Evolutionary conservation across 345 rosid species (phyloP).

Genomic region (Rhizophora apiculata): DNA sequence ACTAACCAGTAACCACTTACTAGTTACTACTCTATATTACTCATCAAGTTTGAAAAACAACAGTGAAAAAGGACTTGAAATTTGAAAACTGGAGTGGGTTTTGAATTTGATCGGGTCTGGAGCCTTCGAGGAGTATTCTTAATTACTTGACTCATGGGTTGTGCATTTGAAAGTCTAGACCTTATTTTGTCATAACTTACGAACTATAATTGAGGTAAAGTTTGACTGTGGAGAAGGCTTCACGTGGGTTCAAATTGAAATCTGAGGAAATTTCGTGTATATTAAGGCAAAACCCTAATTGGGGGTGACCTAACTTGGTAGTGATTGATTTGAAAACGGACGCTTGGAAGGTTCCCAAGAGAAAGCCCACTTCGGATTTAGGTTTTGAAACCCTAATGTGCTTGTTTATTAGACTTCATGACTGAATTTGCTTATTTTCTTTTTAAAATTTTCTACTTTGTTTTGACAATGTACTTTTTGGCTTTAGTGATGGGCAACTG

Average conservation of each 20-base stretch:
- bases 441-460: not conserved
- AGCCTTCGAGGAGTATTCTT: slow-evolving; percentile 14
- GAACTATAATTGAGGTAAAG: slow-evolving; percentile 34
- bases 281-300: slow-evolving; percentile 38
- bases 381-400: slow-evolving; percentile 33
- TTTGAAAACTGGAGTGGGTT: not conserved
- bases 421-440: not conserved
- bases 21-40: not conserved
- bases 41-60: slow-evolving; percentile 2
- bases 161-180: slow-evolving; percentile 14
- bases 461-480: slow-evolving; percentile 20
- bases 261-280: slow-evolving; percentile 29
- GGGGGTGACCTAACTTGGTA: not conserved
- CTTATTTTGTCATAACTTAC: slow-evolving; percentile 18
- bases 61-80: not conserved
- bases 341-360: slow-evolving; percentile 15
- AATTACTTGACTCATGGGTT: slow-evolving; percentile 12
- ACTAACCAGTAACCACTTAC: slow-evolving; percentile 3
- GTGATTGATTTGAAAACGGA: slow-evolving; percentile 28
- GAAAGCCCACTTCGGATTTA: slow-evolving; percentile 10
- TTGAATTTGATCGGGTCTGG: slow-evolving; percentile 25
- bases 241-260: slow-evolving; percentile 24
- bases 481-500: slow-evolving; percentile 31
- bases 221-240: slow-evolving; percentile 13
- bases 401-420: not conserved